Evolutionary conservation across 225 moss, liverwort and hornwort species (phyloP), one percentile per base, ranked within the genome.

Genomic region (Physcomitrium patens): DNA sequence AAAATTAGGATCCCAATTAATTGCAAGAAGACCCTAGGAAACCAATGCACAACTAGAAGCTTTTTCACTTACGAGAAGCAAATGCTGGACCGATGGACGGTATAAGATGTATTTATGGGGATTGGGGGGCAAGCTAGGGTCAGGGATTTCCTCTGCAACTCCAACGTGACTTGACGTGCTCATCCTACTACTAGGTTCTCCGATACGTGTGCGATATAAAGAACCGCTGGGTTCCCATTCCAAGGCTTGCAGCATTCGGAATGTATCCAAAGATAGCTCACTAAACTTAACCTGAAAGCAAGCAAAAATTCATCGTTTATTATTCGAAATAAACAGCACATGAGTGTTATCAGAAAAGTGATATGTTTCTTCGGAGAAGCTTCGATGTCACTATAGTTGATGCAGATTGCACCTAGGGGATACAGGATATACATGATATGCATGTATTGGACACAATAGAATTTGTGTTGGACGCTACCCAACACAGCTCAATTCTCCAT

Each of bases 181-280:
- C 83, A 81, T 76, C 74, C 76, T 79, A 67, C 62, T 84, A 66
- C 73, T 75, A 44, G 81, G 77, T 48, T 94, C 94, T 61, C 81
- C 76, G 60, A 83, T 82, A 14, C 86, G 89, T 67, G 84, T 82
- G 69, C 90, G 94, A 63, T 96, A 96, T 12, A 96, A 67, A 60
- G 87, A 79, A 69, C 96, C 96, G 60, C 91, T 87, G 46, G 96
- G 96, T 76, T 96, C 96, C 96, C 96, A 96, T 73, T 96, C 96
- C 60, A 96, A 59, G 64, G 89, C 94, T 82, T 96, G 96, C 41
- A 96, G 88, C 96, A 96, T 96, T 79, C 96, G 85, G 77, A 96
- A 96, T 14, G 94, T 94, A 71, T 96, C 94, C 53, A 96, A 77
- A 46, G 96, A 94, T 46, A 96, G 82, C 86, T 96, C 96, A 76